Base-by-base conservation (phyloP, 2,329 filamentous ascomycete genomes). In the Ceratocystis diversiconidia region DNA sequence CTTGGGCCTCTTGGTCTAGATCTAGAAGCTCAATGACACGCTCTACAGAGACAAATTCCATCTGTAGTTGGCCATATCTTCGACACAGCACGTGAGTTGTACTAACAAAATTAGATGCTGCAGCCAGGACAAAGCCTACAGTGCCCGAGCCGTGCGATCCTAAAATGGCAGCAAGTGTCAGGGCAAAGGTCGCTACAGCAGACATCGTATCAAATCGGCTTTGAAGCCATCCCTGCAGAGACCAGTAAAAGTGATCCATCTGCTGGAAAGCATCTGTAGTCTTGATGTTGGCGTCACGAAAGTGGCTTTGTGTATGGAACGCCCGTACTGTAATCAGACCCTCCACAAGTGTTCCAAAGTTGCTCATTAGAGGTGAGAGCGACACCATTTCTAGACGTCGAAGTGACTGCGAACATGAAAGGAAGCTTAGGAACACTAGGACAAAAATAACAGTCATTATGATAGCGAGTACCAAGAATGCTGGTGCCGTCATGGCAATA, bases 231-330 rank as follows among this genome's bases (percentile, higher is more conserved):
- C 85, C 84, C 69, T 95, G 90, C 55, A 95, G 79, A 67, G 86
- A 89, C 88, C 91, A 96, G 76, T 95, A 96, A 76, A 96, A 95
- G 73, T 96, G 92, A 71, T 96, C 92, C 82, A 95, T 94, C 72
- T 90, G 90, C 73, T 96, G 92, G 72, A 96, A 96, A 19, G 85
- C 85, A 72, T 96, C 91, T 0, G 91, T 90, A 0, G 91, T 90
- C 1, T 81, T 78, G 43, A 96, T 86, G 63, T 95, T 89, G 62
- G 86, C 82, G 68, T 85, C 82, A 72, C 95, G 90, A 71, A 96
- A 96, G 63, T 88, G 85, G 3, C 81, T 77, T 70, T 95, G 87
- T 0, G 87, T 90, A 61, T 82, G 84, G 72, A 95, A 92, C 0
- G 92, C 90, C 55, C 90, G 84, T 25, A 96, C 90, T 0, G 92